These are phyloP conservation scores for Eremothecium coryli DNA, from an alignment of 1,139 yeast genomes.

Conservation along the genomic window DNA sequence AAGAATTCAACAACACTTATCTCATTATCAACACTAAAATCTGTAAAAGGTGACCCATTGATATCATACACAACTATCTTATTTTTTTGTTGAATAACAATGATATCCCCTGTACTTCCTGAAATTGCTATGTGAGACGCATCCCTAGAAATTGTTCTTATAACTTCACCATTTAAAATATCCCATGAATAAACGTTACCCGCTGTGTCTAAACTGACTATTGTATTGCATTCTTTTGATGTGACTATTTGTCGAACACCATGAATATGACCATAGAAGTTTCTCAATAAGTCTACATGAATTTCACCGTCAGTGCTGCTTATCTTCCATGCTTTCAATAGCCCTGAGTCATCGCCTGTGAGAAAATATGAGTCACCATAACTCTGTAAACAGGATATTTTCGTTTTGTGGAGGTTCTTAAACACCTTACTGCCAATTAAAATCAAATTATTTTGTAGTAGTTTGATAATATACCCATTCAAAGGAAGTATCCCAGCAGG, in stretches of 20 bases:
- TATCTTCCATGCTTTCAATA: conserved; percentile 47
- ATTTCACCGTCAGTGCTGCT: conserved; percentile 2
- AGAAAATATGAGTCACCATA: conserved; percentile 32
- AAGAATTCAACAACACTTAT: conserved; percentile 22
- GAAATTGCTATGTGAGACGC: conserved; percentile 40
- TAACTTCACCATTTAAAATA: conserved; percentile 39
- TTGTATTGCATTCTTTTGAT: conserved; percentile 43
- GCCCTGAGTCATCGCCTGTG: conserved; percentile 49
- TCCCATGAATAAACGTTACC: conserved; percentile 57
- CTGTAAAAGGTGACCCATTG: conserved; percentile 42
- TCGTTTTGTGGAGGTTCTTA: conserved; percentile 18
- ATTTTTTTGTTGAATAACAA: conserved; percentile 29
- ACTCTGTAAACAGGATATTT: conserved; percentile 22
- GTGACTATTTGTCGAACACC: conserved; percentile 37
- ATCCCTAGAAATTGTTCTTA: conserved; percentile 35
- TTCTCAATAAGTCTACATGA: conserved; percentile 6
- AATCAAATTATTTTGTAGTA: conserved; percentile 16
- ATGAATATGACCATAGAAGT: conserved; percentile 45
- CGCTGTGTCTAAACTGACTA: conserved; percentile 42
- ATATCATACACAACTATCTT: conserved; percentile 38
- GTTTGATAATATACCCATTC: conserved; percentile 9
- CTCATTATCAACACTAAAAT: conserved; percentile 10
- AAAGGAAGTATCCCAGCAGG: not conserved
- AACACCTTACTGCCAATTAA: conserved; percentile 21
- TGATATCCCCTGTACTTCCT: conserved; percentile 47